A percentile compares a stretch with the other conserved stretches of the same genome.
phyloP scores from a whole-genome alignment of 1,139 yeast genomes.

The Suhomyces wounanorum region DNA sequence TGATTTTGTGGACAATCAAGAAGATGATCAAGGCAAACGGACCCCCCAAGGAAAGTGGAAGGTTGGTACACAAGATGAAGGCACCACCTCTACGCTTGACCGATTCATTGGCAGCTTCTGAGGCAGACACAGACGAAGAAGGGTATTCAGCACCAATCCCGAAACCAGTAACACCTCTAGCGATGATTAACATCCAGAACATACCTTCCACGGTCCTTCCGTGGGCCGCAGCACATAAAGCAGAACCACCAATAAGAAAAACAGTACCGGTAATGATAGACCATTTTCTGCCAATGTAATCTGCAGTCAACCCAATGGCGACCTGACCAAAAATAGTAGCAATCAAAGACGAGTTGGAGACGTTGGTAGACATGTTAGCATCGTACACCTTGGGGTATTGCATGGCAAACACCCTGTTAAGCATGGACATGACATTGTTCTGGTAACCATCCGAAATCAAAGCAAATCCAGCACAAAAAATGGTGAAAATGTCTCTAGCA shows the following conservation, averaged over 20 bases:
- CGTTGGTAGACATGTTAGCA: constrained; percentile 51
- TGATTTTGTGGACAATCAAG: constrained; percentile 64
- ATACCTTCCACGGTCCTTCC: constrained; percentile 53
- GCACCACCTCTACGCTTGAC: constrained; percentile 63
- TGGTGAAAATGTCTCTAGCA: constrained; percentile 39
- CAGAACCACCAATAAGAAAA: constrained; percentile 56
- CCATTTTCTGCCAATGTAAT: constrained; percentile 58
- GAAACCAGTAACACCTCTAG: constrained; percentile 69
- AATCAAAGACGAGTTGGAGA: constrained; percentile 58
- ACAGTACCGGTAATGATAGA: constrained; percentile 58
- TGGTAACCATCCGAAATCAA: constrained; percentile 66
- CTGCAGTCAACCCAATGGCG: constrained; percentile 55
- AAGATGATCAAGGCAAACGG: constrained; percentile 73
- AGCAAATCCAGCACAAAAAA: constrained; percentile 59
- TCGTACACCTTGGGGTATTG: constrained; percentile 48
- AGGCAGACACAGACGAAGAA: constrained; percentile 66
- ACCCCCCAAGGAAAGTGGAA: constrained; percentile 74
- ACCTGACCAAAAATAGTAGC: constrained; percentile 64
- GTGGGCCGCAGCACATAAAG: constrained; percentile 59
- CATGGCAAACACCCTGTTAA: constrained; percentile 49
- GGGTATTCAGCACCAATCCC: constrained; percentile 83
- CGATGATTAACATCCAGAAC: constrained; percentile 75
- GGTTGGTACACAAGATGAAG: constrained; percentile 66
- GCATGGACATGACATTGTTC: constrained; percentile 62
- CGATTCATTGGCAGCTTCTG: constrained; percentile 71